phyloP scores from a whole-genome alignment of 2,329 filamentous ascomycete species.

The Stachybotrys elegans region DNA sequence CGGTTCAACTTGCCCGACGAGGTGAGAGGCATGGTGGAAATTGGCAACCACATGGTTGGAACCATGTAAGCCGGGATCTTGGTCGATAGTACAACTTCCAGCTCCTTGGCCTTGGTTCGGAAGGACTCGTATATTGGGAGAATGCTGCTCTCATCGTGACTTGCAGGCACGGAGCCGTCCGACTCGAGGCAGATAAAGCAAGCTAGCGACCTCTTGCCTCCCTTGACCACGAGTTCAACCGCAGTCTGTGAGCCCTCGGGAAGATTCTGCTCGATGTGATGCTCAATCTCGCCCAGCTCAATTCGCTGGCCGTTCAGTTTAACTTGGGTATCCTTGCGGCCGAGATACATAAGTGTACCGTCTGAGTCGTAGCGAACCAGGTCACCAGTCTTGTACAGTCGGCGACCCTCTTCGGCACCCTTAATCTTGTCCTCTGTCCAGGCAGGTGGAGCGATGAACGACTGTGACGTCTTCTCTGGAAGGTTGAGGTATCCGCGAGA shows the following conservation, averaged over 20 bases:
- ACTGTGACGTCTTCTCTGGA: conserved; percentile 35
- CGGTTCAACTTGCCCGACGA: conserved; percentile 7
- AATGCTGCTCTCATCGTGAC: conserved; percentile 5
- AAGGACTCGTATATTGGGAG: conserved; percentile 4
- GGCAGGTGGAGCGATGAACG: conserved; percentile 35
- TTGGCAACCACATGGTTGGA: conserved; percentile 5
- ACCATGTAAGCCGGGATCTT: conserved; percentile 7
- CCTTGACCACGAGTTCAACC: conserved; percentile 12
- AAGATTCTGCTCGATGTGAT: conserved; percentile 6
- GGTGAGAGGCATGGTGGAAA: conserved; percentile 7
- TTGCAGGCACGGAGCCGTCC: conserved; percentile 2
- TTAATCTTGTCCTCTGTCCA: conserved; percentile 24
- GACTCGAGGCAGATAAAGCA: conserved; percentile 12
- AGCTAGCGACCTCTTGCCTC: conserved; percentile 12
- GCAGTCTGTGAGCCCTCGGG: conserved; percentile 9
- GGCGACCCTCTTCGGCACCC: conserved; percentile 7
- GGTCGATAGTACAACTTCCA: conserved; percentile 1
- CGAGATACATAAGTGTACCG: conserved; percentile 10
- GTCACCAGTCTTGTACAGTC: conserved; percentile 15
- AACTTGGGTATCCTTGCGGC: conserved; percentile 16
- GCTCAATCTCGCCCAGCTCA: conserved; percentile 16
- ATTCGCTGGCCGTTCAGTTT: conserved; percentile 17
- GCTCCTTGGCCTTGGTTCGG: conserved; percentile 4
- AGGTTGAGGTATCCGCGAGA: conserved; percentile 44
- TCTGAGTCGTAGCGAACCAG: conserved; percentile 11